Evolutionary conservation across 768 basidiomycete genomes (phyloP).

Genomic region (Auriscalpium orientale): DNA sequence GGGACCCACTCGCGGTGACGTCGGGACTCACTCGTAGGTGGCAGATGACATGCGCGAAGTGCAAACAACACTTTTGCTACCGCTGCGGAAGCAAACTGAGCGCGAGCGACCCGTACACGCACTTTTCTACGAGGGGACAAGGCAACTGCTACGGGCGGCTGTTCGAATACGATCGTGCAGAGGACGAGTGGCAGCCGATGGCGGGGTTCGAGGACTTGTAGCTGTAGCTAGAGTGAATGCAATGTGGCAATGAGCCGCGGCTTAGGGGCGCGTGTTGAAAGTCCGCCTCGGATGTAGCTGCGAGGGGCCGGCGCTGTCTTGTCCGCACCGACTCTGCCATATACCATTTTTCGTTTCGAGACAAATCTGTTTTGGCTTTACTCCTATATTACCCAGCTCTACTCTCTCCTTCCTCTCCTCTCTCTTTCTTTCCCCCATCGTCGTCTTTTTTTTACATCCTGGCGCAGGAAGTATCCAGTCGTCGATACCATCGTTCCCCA

Average conservation of each 20-base stretch:
- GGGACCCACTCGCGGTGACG: neutral
- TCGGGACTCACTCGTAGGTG: neutral
- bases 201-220: constrained; percentile 30
- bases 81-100: constrained; percentile 56
- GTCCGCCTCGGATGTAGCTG: neutral
- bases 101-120: constrained; percentile 49
- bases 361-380: neutral
- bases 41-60: constrained; percentile 77
- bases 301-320: neutral
- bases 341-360: constrained; percentile 1
- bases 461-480: neutral
- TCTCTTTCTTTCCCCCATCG: constrained; percentile 11
- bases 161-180: constrained; percentile 46
- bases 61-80: constrained; percentile 75
- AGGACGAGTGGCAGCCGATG: constrained; percentile 41
- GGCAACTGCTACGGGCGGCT: constrained; percentile 52
- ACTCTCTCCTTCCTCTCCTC: constrained; percentile 9
- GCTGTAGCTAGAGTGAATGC: neutral
- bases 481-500: constrained; percentile 9
- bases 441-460: neutral
- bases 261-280: neutral
- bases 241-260: neutral
- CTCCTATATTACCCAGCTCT: constrained; percentile 6
- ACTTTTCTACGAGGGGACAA: constrained; percentile 50
- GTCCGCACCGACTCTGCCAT: neutral